phyloP scores from a whole-genome alignment of 2,329 filamentous ascomycete genomes.

The Fusarium coicis region DNA sequence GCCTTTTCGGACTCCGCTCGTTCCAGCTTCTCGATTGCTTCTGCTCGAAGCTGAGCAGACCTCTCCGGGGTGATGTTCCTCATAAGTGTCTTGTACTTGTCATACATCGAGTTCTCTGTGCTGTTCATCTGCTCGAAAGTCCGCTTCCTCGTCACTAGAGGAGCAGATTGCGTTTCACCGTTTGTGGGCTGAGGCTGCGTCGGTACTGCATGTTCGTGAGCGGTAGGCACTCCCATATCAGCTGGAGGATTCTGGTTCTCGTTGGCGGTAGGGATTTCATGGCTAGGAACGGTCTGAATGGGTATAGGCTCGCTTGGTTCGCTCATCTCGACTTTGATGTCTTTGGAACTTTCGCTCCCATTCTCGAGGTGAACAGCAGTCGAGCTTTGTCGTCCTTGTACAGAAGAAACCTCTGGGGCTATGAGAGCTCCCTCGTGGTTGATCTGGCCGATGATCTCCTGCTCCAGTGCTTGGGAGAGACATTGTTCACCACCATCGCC shows the following conservation, averaged over 20 bases:
- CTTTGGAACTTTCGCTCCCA: too few relatives aligned
- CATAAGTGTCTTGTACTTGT: background rate
- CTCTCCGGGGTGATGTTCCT: rapidly evolving
- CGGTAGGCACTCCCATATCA: rapidly evolving
- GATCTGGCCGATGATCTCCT: background rate
- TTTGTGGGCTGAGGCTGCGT: background rate
- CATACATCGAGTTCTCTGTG: rapidly evolving
- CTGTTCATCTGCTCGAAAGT: background rate
- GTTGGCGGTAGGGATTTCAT: rapidly evolving
- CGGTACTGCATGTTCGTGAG: background rate
- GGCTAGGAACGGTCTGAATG: rapidly evolving
- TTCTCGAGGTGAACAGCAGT: too few relatives aligned
- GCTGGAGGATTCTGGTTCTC: too few relatives aligned
- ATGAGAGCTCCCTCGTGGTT: rapidly evolving
- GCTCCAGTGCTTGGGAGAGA: background rate
- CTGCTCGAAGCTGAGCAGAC: background rate
- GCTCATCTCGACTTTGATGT: background rate
- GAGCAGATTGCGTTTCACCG: rapidly evolving
- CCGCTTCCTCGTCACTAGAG: background rate
- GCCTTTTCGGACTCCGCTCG: background rate
- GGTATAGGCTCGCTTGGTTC: rapidly evolving
- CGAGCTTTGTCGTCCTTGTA: background rate
- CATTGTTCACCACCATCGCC: background rate
- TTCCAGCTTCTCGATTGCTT: background rate
- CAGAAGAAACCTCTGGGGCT: background rate